A percentile compares a stretch with the other conserved stretches of the same genome.
Conservation (phyloP, 192 early-diverging fungal species). For the Spizellomyces sp. region DNA sequence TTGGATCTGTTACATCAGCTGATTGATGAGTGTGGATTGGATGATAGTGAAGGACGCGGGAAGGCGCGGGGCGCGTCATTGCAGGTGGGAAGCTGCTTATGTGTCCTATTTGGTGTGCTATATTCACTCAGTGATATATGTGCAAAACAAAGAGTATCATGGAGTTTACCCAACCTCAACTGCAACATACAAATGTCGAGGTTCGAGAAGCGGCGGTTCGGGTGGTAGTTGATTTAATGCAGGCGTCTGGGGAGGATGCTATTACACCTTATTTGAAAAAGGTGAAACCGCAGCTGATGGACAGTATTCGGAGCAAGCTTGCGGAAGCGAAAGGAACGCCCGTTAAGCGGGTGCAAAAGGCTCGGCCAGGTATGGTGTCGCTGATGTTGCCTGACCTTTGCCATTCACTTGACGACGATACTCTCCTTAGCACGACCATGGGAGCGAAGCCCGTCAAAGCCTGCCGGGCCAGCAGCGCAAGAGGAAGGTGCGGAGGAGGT, state of each 20-base stretch:
- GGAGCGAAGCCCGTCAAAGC: neutral
- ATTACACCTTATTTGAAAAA: conserved; percentile 6
- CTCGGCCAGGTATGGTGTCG: neutral
- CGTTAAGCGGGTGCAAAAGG: neutral
- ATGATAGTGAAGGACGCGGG: conserved; percentile 12
- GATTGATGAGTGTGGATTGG: conserved; percentile 51
- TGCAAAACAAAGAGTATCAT: conserved; percentile 50
- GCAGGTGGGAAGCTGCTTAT: conserved; percentile 1
- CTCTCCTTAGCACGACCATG: neutral
- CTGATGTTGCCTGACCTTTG: neutral
- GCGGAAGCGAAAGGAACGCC: conserved; percentile 21
- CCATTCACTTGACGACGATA: no score
- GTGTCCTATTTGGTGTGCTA: neutral
- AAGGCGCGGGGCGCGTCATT: neutral
- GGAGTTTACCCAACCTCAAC: conserved; percentile 54
- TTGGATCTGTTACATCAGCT: conserved; percentile 54
- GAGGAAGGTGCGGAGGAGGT: conserved; percentile 15
- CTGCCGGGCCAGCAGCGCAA: neutral
- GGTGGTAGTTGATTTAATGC: conserved; percentile 53
- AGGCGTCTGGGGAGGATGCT: conserved; percentile 9
- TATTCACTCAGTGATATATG: neutral
- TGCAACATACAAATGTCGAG: conserved; percentile 62
- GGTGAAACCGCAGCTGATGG: conserved; percentile 17
- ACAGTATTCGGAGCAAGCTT: conserved; percentile 3
- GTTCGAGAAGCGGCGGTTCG: conserved; percentile 61